Percentiles rank a stretch among this genome's conserved stretches.
Evolutionary conservation across 2,329 filamentous ascomycete genomes (phyloP).

Genomic region (Aspergillus latus): DNA sequence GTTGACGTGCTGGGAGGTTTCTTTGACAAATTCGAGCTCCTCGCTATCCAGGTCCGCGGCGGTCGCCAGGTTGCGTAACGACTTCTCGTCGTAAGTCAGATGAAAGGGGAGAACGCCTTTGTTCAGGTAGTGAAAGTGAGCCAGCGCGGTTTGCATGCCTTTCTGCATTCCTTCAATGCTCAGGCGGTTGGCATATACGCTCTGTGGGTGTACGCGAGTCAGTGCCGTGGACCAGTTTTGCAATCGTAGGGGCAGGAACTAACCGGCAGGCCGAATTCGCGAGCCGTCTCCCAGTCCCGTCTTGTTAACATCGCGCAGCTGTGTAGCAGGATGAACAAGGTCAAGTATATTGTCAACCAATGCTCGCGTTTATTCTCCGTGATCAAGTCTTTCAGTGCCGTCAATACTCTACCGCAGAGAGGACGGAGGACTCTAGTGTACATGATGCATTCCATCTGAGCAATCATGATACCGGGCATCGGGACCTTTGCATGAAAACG

Average conservation of each 20-base stretch:
- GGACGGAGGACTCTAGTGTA: constrained; percentile 14
- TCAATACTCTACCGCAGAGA: constrained; percentile 8
- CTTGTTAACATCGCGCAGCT: constrained; percentile 14
- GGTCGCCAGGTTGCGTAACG: constrained; percentile 2
- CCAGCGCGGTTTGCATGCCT: constrained; percentile 13
- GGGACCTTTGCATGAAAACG: constrained; percentile 12
- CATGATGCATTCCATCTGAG: constrained; percentile 18
- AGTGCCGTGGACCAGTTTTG: neutral
- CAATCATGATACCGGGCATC: constrained; percentile 14
- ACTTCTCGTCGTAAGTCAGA: constrained; percentile 15
- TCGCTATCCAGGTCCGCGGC: constrained; percentile 9
- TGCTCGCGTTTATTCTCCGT: constrained; percentile 16
- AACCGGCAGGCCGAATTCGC: constrained; percentile 12
- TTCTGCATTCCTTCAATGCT: constrained; percentile 13
- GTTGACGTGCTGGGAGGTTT: constrained; percentile 11
- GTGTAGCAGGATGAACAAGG: constrained; percentile 13
- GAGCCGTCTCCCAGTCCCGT: constrained; percentile 14
- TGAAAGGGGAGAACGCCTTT: constrained; percentile 14
- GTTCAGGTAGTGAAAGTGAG: constrained; percentile 17
- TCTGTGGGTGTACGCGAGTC: constrained; percentile 2
- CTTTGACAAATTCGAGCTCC: constrained; percentile 9
- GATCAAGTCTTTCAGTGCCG: constrained; percentile 8
- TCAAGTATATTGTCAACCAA: constrained; percentile 15
- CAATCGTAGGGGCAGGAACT: neutral
- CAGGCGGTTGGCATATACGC: constrained; percentile 9